These are phyloP conservation scores for Heliocybe sulcata DNA, from an alignment of 1,284 basidiomycete species.

Conservation along the genomic window DNA sequence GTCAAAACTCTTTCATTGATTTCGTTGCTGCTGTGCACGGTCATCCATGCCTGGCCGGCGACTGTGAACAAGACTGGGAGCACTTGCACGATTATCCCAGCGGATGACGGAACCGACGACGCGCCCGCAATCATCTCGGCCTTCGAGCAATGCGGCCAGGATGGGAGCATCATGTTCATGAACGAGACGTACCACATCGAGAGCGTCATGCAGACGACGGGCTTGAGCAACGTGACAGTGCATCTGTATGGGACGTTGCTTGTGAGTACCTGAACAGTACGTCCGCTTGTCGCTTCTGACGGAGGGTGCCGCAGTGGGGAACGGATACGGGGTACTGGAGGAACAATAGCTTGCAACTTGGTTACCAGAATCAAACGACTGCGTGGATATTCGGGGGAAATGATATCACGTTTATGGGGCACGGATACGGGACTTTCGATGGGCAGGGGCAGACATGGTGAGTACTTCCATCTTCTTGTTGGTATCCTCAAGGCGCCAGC, in stretches of 20 bases:
- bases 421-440: constrained; percentile 24
- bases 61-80: background rate
- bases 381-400: constrained; percentile 25
- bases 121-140: constrained; percentile 21
- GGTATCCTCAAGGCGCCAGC: background rate
- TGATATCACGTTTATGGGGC: constrained; percentile 18
- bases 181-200: constrained; percentile 23
- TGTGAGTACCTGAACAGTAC: constrained; percentile 11
- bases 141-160: constrained; percentile 18
- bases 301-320: constrained; percentile 18
- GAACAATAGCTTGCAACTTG: constrained; percentile 19
- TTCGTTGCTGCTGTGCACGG: background rate
- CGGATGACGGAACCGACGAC: constrained; percentile 21
- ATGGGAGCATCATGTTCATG: constrained; percentile 17
- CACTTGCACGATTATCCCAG: constrained; percentile 18
- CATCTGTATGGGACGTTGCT: constrained; percentile 22
- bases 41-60: background rate
- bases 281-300: background rate
- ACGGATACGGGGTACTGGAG: constrained; percentile 24
- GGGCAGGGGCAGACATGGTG: constrained; percentile 27
- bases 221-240: constrained; percentile 19
- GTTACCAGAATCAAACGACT: constrained; percentile 22
- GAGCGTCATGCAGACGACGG: constrained; percentile 22
- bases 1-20: background rate
- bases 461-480: background rate